Conservation (phyloP, 306 rosid species). For the Cicer pinnatifidum region DNA sequence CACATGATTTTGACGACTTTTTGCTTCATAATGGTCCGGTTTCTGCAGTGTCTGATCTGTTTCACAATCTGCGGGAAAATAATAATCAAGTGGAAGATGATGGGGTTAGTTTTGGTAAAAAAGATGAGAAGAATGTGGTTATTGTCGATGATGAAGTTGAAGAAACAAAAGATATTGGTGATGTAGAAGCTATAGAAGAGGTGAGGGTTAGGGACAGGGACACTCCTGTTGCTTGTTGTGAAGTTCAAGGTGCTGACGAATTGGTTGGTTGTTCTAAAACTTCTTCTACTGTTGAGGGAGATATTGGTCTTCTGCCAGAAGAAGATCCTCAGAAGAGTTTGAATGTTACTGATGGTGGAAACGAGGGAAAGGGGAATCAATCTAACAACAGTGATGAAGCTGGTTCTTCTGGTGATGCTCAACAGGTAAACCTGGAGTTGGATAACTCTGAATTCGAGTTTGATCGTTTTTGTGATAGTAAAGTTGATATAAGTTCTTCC, state of each 20-base stretch:
- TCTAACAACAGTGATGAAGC: slow-evolving; percentile 38
- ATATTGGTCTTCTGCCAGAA: slow-evolving; percentile 45
- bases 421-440: slow-evolving; percentile 41
- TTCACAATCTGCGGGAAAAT: slow-evolving; percentile 41
- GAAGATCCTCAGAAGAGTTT: slow-evolving; percentile 43
- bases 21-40: slow-evolving; percentile 37
- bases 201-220: slow-evolving; percentile 50
- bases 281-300: slow-evolving; percentile 41
- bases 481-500: slow-evolving; percentile 44
- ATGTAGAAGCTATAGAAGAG: slow-evolving; percentile 44
- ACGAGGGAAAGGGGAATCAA: slow-evolving; percentile 37
- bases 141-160: slow-evolving; percentile 41
- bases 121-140: slow-evolving; percentile 30
- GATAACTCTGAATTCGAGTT: slow-evolving; percentile 48
- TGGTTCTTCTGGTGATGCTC: slow-evolving; percentile 42
- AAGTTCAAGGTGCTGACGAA: slow-evolving; percentile 53
- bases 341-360: slow-evolving; percentile 35
- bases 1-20: slow-evolving; percentile 79
- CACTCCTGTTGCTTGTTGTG: slow-evolving; percentile 51
- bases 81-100: slow-evolving; percentile 34
- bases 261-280: slow-evolving; percentile 36
- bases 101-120: slow-evolving; percentile 36
- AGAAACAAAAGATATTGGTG: slow-evolving; percentile 43
- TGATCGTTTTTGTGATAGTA: slow-evolving; percentile 43
- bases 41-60: slow-evolving; percentile 43